Evolutionary conservation across 768 basidiomycete genomes (phyloP).

Genomic region (Harrya chromipes): DNA sequence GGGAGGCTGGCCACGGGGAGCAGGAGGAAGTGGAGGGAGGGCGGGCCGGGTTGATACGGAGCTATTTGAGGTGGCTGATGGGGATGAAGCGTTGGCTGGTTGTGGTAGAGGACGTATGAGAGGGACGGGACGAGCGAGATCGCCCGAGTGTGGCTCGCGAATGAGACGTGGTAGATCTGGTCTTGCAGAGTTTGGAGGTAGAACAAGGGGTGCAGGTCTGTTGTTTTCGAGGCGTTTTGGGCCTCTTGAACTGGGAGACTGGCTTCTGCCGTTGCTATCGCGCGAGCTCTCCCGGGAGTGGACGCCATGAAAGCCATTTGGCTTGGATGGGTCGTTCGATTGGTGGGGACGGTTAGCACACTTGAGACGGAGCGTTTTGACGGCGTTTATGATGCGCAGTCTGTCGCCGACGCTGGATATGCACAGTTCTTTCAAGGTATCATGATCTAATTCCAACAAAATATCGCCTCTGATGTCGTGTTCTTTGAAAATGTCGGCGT

Average conservation of each 20-base stretch:
- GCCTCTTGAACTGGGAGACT: constrained; percentile 31
- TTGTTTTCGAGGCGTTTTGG: constrained; percentile 54
- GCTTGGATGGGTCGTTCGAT: constrained; percentile 1
- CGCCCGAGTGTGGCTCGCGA: constrained; percentile 54
- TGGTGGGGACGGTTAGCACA: constrained; percentile 33
- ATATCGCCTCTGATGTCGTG: constrained; percentile 95
- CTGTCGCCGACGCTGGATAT: constrained; percentile 88
- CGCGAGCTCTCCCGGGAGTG: constrained; percentile 26
- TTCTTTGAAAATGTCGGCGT: constrained; percentile 65
- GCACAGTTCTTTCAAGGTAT: constrained; percentile 86
- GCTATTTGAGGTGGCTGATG: constrained; percentile 28
- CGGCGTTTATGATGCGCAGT: constrained; percentile 79
- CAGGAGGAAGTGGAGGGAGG: constrained; percentile 67
- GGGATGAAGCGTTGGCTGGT: constrained; percentile 16
- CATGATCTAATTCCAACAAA: constrained; percentile 86
- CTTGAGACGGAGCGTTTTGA: constrained; percentile 71
- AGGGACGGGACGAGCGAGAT: constrained; percentile 41
- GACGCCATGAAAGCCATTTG: constrained; percentile 2
- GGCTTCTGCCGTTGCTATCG: constrained; percentile 15
- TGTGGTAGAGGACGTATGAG: constrained; percentile 32
- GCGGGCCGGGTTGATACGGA: constrained; percentile 41
- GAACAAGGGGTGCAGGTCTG: constrained; percentile 80
- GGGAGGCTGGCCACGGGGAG: constrained; percentile 65
- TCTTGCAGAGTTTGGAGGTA: constrained; percentile 51
- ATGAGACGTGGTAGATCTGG: constrained; percentile 72